These are phyloP conservation scores for Iberis pinnata DNA, from an alignment of 345 rosid genomes.

Conservation along the genomic window DNA sequence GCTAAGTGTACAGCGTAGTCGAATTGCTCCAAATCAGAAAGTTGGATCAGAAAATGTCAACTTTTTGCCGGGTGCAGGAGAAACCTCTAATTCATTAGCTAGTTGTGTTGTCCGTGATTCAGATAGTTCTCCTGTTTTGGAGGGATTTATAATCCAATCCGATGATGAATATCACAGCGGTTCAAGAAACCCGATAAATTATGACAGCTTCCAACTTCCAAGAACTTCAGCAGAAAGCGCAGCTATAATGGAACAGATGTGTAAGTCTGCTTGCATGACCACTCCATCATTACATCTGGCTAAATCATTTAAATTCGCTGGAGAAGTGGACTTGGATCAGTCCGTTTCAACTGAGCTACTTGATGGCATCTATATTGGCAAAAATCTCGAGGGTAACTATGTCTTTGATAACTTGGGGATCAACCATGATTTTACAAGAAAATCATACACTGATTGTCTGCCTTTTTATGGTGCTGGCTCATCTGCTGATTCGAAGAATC, in stretches of 20 bases:
- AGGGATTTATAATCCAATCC: slow-evolving; percentile 51
- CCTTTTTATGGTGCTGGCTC: slow-evolving; percentile 36
- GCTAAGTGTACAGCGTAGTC: slow-evolving; percentile 29
- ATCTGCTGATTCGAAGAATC: slow-evolving; percentile 41
- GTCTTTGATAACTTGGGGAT: slow-evolving; percentile 34
- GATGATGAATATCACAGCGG: slow-evolving; percentile 32
- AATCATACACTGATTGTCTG: slow-evolving; percentile 39
- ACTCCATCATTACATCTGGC: slow-evolving; percentile 56
- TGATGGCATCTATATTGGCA: slow-evolving; percentile 40
- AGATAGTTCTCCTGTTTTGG: slow-evolving; percentile 45
- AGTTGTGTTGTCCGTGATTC: slow-evolving; percentile 25
- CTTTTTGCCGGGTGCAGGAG: slow-evolving; percentile 27
- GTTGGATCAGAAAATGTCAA: slow-evolving; percentile 30
- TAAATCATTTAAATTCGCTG: slow-evolving; percentile 33
- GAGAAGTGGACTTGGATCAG: slow-evolving; percentile 36
- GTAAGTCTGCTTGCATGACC: slow-evolving; percentile 51
- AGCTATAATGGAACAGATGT: slow-evolving; percentile 51
- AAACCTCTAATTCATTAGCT: slow-evolving; percentile 22
- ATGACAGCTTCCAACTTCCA: slow-evolving; percentile 45
- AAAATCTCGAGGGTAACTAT: slow-evolving; percentile 32
- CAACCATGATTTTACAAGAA: slow-evolving; percentile 30
- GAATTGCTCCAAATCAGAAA: slow-evolving; percentile 22
- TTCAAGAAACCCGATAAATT: slow-evolving; percentile 35
- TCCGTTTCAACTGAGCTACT: slow-evolving; percentile 64
- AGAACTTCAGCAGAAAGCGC: slow-evolving; percentile 47